Evolutionary conservation across 2,329 filamentous ascomycete genomes (phyloP).

Genomic region (Colletotrichum spaethianum): DNA sequence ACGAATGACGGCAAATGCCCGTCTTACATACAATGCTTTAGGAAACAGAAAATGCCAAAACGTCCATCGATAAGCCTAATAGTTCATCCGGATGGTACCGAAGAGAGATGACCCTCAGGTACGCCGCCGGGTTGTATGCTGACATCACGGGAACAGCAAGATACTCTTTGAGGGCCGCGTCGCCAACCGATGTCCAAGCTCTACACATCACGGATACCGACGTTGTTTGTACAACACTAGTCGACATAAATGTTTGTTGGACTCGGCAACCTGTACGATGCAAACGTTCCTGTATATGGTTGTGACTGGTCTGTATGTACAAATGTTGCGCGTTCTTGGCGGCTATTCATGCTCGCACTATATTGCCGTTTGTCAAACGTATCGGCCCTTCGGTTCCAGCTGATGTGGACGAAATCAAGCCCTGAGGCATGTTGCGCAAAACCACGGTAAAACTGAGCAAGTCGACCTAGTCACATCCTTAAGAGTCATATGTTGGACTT

Average conservation of each 20-base stretch:
- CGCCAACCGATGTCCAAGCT: background rate
- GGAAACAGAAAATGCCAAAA: background rate
- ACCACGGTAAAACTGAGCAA: background rate
- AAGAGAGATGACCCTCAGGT: background rate
- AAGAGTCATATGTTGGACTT: background rate
- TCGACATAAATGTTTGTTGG: slow-evolving; percentile 2
- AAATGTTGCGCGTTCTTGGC: background rate
- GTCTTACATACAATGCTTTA: background rate
- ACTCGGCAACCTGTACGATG: slow-evolving; percentile 18
- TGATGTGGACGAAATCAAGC: background rate
- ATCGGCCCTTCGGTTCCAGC: background rate
- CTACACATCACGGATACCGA: slow-evolving; percentile 2
- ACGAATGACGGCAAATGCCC: background rate
- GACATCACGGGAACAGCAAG: background rate
- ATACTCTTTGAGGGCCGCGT: background rate
- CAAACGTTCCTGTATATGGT: slow-evolving; percentile 4
- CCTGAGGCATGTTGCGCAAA: background rate
- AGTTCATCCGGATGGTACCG: background rate
- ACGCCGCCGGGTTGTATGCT: background rate
- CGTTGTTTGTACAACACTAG: slow-evolving; percentile 6
- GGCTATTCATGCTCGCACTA: background rate
- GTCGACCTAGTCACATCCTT: background rate
- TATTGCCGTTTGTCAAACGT: background rate
- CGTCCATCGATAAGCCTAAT: no score
- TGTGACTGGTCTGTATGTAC: background rate